Percentiles rank a stretch among this genome's conserved stretches.
These are phyloP conservation scores for Dryas octopetala DNA, from an alignment of 306 rosid species.

Conservation along the genomic window DNA sequence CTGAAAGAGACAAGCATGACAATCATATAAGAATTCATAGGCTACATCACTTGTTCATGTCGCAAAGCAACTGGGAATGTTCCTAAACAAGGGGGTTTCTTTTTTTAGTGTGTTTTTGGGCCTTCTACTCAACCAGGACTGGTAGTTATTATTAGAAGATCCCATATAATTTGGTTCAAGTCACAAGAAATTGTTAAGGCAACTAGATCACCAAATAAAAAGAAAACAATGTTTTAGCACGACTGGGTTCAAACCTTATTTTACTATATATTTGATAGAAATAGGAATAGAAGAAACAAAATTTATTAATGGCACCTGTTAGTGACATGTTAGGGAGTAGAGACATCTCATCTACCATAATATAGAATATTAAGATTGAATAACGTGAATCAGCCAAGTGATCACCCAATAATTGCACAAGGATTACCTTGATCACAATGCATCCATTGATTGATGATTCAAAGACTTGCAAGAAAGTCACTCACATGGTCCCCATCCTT, in stretches of 20 bases:
- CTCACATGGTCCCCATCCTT: neutral
- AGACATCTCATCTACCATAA: constrained; percentile 7
- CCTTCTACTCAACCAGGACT: neutral
- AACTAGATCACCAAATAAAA: neutral
- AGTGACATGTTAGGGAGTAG: neutral
- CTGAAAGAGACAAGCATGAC: too few relatives aligned
- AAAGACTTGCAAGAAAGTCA: neutral
- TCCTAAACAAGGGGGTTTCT: too few relatives aligned
- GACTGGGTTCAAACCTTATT: neutral
- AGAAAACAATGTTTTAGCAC: neutral
- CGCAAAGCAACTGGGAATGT: neutral
- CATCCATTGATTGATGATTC: neutral
- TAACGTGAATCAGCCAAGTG: neutral
- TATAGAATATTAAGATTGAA: neutral
- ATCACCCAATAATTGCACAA: neutral
- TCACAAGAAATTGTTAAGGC: neutral
- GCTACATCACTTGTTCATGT: too few relatives aligned
- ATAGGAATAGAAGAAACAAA: neutral
- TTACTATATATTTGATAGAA: neutral
- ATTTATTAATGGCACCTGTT: neutral
- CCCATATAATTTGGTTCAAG: constrained; percentile 4
- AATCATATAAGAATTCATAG: too few relatives aligned
- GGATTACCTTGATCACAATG: neutral
- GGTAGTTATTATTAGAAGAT: neutral
- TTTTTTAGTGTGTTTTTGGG: neutral